These are phyloP conservation scores for Solanum commersonii DNA, from an alignment of 257 asterid species.

Conservation along the genomic window DNA sequence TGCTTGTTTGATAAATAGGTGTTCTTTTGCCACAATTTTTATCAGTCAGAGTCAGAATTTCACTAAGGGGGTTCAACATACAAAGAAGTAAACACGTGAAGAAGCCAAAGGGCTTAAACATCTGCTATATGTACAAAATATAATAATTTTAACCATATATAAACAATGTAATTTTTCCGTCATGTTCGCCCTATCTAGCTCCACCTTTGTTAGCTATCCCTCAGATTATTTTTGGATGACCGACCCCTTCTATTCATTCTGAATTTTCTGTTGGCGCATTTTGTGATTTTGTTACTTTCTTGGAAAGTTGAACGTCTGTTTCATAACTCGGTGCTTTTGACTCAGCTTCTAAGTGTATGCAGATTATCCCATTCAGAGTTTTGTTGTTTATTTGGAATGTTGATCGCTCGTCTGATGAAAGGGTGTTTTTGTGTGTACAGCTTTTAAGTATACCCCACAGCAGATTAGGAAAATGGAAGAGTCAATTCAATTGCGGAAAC, in stretches of 20 bases:
- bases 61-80: not conserved
- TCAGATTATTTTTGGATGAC: conserved; percentile 24
- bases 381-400: not conserved
- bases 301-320: not conserved
- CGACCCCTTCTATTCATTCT: not conserved
- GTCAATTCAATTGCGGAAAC: conserved; percentile 60
- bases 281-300: not conserved
- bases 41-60: not conserved
- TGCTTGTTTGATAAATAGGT: not conserved
- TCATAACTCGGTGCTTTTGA: not conserved
- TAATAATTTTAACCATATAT: not conserved
- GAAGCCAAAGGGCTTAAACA: not conserved
- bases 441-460: conserved; percentile 52
- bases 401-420: not conserved
- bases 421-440: conserved; percentile 17
- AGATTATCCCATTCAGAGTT: conserved; percentile 2
- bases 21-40: not conserved
- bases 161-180: not conserved
- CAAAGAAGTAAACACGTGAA: not conserved
- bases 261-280: not conserved
- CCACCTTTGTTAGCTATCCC: not conserved
- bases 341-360: not conserved
- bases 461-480: conserved; percentile 85
- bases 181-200: not conserved
- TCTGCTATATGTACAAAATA: not conserved